These are phyloP conservation scores for Cryptococcus sp. DNA, from an alignment of 1,284 basidiomycete genomes.

Conservation along the genomic window DNA sequence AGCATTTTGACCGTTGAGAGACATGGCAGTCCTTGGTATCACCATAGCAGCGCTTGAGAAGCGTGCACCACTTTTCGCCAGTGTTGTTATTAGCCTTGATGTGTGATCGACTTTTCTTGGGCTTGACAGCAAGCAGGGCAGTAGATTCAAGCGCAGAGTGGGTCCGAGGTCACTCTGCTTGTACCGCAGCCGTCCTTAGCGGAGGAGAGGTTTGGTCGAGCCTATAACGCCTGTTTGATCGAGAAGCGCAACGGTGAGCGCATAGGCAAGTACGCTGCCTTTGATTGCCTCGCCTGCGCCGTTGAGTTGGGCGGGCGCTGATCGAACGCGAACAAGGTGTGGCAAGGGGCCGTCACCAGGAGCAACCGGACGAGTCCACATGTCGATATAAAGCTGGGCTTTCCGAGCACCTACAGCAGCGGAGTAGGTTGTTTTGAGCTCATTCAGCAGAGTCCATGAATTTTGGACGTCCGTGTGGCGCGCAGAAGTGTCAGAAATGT, in stretches of 20 bases:
- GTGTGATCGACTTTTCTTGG: background rate
- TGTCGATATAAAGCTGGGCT: background rate
- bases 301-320: constrained; percentile 10
- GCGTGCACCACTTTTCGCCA: too few species aligned
- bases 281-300: background rate
- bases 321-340: constrained; percentile 1
- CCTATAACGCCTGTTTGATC: constrained; percentile 11
- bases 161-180: constrained; percentile 7
- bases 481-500: too few species aligned
- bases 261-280: constrained; percentile 7
- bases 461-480: too few species aligned
- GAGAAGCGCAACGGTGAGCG: constrained; percentile 6
- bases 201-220: background rate
- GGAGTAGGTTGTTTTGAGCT: background rate
- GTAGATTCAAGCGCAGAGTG: background rate
- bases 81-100: too few species aligned
- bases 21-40: too few species aligned
- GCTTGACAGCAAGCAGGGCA: background rate
- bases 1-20: background rate
- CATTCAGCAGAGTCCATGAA: background rate
- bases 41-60: too few species aligned
- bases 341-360: constrained; percentile 3
- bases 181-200: constrained; percentile 5
- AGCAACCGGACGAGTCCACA: background rate
- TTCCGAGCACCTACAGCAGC: background rate